These are phyloP conservation scores for Protostelium mycophagum DNA, from an alignment of 78 protist species.

Conservation along the genomic window DNA sequence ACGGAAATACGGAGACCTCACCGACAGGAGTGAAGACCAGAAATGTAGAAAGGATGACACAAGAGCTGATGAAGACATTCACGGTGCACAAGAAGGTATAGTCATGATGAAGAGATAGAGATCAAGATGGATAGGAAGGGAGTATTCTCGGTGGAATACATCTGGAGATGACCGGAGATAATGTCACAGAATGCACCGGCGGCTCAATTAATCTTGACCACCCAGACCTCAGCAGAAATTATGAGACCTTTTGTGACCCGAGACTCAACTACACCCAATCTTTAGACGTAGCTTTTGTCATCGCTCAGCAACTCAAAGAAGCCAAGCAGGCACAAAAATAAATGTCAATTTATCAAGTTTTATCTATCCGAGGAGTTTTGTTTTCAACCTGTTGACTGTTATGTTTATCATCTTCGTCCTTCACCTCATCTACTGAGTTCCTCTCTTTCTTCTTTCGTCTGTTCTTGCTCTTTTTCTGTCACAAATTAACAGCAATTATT, in stretches of 20 bases:
- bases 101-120: background rate
- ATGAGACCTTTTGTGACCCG: conserved; percentile 65
- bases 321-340: too few species aligned
- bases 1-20: conserved; percentile 45
- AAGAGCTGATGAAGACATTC: conserved; percentile 23
- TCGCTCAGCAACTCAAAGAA: conserved; percentile 21
- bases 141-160: conserved; percentile 37
- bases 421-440: too few species aligned
- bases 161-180: conserved; percentile 50
- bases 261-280: conserved; percentile 67
- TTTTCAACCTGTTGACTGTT: too few species aligned
- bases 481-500: too few species aligned
- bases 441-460: too few species aligned
- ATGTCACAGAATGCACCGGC: conserved; percentile 72
- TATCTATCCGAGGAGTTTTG: too few species aligned
- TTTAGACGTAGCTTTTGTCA: conserved; percentile 46
- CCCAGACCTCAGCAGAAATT: conserved; percentile 20
- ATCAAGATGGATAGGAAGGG: background rate
- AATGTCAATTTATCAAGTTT: too few species aligned
- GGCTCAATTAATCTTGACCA: conserved; percentile 19
- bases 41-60: conserved; percentile 1
- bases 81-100: conserved; percentile 8
- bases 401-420: too few species aligned
- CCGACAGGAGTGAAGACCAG: conserved; percentile 36
- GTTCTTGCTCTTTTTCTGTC: too few species aligned